Evolutionary conservation across 176 grass and related monocot species (phyloP), one percentile per base, ranked within the genome.

Genomic region (Triticum turgidum): DNA sequence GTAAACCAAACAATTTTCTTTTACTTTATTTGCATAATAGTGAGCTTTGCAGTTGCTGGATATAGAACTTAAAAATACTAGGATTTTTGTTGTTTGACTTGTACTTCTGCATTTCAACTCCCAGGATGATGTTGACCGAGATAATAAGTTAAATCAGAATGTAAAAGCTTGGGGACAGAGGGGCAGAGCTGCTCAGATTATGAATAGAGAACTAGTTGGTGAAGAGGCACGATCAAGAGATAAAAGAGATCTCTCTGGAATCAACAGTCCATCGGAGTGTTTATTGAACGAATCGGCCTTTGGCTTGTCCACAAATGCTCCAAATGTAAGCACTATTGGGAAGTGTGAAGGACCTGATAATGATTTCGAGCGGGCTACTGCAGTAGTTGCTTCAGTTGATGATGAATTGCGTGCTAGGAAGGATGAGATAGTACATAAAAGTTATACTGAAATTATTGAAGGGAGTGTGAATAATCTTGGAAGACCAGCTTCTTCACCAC

Each of bases 111-210:
- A 81, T 83, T 77, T 61, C n/a, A 88, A 85, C 61, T 75, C 75
- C 37, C 87, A 97, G 92, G 87, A 75, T 17, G 63, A 76, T 89
- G 51, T 79, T 70, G 73, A 77, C 11, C 39, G 52, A 74, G 73
- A 66, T 34, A 85, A 80, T 82, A 87, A 87, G 83, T 20, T 30
- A 77, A 73, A 69, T 68, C 51, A 80, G 59, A 79, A 29, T 22
- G 73, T 75, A 87, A 89, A 86, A 61, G 9, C 62, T 70, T 85
- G 66, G 11, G 61, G 74, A 68, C 77, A 66, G 78, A 92, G 72
- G 39, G 83, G 56, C 65, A 80, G 69, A 77, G 69, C 33, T 47
- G 41, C 59, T 64, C 87, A 85, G 14, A 63, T 79, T 64, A 7
- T 11, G 38, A 77, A 75, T 87, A 79, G 39, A 76, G 85, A 82